Percentiles rank a stretch among this genome's conserved stretches.
Evolutionary conservation across 2,329 filamentous ascomycete genomes (phyloP).

Genomic region (Xylariaceae sp.): DNA sequence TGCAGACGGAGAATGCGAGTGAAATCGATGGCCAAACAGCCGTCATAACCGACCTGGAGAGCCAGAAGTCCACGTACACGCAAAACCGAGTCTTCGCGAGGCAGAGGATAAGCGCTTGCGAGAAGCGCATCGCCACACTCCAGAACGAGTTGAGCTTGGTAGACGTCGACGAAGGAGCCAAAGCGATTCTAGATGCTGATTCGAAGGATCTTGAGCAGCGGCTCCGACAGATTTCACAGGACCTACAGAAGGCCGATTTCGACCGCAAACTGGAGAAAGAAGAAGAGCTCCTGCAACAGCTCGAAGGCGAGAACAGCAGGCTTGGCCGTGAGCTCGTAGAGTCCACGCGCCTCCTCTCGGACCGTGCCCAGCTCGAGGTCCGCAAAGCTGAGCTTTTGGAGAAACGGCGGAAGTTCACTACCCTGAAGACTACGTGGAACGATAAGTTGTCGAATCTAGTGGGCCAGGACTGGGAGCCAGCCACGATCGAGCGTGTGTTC

Average conservation of each 20-base stretch:
- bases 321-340: constrained; percentile 78
- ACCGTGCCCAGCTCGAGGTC: constrained; percentile 77
- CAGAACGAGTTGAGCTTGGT: constrained; percentile 69
- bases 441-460: constrained; percentile 63
- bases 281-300: constrained; percentile 57
- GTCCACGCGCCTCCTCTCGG: constrained; percentile 72
- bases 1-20: constrained; percentile 66
- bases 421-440: constrained; percentile 68
- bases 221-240: constrained; percentile 57
- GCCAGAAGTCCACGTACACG: constrained; percentile 63
- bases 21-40: constrained; percentile 70
- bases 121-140: constrained; percentile 60
- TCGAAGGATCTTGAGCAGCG: constrained; percentile 62
- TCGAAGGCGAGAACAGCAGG: constrained; percentile 67
- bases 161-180: constrained; percentile 77
- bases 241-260: constrained; percentile 59
- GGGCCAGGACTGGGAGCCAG: constrained; percentile 60
- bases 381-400: constrained; percentile 75
- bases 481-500: constrained; percentile 65
- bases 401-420: constrained; percentile 68
- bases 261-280: constrained; percentile 65
- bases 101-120: constrained; percentile 67
- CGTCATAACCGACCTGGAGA: constrained; percentile 66
- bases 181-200: constrained; percentile 69
- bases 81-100: constrained; percentile 71